phyloP scores from a whole-genome alignment of 1,139 yeast species.

The Yamadazyma dushanensis region DNA sequence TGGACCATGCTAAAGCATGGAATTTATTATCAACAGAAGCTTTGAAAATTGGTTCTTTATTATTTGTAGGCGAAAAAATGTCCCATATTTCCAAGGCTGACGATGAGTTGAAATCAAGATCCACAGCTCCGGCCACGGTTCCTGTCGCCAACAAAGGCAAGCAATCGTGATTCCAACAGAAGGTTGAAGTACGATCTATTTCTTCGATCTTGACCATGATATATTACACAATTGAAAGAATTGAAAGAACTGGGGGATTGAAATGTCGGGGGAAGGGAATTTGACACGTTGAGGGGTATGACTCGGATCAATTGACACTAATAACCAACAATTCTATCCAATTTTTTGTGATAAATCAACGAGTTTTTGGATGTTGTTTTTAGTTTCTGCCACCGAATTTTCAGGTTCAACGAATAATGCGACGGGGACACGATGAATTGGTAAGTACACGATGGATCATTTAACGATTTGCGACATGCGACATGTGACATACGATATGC shows the following conservation, averaged over 20 bases:
- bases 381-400: constrained; percentile 1
- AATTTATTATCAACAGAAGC: constrained; percentile 62
- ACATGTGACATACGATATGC: too few species aligned
- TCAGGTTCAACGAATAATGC: not conserved
- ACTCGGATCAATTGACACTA: constrained; percentile 1
- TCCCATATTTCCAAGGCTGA: constrained; percentile 81
- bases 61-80: constrained; percentile 48
- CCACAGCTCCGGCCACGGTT: constrained; percentile 93
- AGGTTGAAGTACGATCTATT: constrained; percentile 82
- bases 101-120: constrained; percentile 77
- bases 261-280: too few species aligned
- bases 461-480: too few species aligned
- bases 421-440: not conserved
- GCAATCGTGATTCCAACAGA: constrained; percentile 88
- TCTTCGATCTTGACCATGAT: constrained; percentile 85
- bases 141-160: constrained; percentile 84
- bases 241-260: not conserved
- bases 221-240: not conserved
- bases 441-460: not conserved
- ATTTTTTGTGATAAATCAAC: too few species aligned
- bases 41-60: constrained; percentile 46
- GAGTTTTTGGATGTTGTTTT: not conserved
- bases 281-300: too few species aligned
- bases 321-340: not conserved
- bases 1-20: constrained; percentile 86